These are phyloP conservation scores for Dryadomyces quercivorus DNA, from an alignment of 2,329 filamentous ascomycete species.

Conservation along the genomic window DNA sequence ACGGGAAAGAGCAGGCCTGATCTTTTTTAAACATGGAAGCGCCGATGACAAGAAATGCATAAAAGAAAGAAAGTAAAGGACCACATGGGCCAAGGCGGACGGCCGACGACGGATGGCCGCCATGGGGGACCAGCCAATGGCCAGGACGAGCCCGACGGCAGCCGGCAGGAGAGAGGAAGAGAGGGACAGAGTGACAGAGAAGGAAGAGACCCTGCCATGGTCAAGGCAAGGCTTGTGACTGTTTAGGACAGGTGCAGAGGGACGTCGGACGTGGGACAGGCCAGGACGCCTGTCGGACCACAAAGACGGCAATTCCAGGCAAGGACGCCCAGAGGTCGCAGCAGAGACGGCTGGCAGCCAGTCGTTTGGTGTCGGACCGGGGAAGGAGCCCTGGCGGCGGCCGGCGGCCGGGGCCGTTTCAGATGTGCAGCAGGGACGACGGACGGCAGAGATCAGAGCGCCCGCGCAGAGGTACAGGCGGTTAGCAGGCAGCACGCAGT, in stretches of 20 bases:
- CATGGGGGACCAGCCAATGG: background rate
- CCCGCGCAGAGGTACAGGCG: background rate
- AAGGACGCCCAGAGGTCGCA: constrained; percentile 3
- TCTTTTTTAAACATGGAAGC: background rate
- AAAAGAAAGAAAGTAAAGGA: background rate
- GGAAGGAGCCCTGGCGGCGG: background rate
- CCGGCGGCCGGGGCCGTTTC: background rate
- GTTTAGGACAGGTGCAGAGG: background rate
- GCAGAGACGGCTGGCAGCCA: constrained; percentile 3
- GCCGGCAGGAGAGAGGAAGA: background rate
- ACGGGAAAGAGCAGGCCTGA: background rate
- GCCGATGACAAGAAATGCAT: background rate
- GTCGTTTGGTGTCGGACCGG: constrained; percentile 1
- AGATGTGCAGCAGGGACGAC: constrained; percentile 1
- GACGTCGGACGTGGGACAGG: too few relatives aligned
- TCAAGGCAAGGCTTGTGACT: too few relatives aligned
- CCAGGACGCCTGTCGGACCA: too few relatives aligned
- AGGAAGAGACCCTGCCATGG: too few relatives aligned
- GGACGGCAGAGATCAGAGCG: background rate
- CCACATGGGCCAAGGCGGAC: background rate
- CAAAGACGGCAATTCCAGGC: too few relatives aligned
- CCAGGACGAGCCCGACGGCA: background rate
- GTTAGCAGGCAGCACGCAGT: too few relatives aligned
- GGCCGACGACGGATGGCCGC: background rate
- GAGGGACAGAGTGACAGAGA: too few relatives aligned